Evolutionary conservation across 1,284 basidiomycete species (phyloP).

Genomic region (Taiwanofungus camphoratus): DNA sequence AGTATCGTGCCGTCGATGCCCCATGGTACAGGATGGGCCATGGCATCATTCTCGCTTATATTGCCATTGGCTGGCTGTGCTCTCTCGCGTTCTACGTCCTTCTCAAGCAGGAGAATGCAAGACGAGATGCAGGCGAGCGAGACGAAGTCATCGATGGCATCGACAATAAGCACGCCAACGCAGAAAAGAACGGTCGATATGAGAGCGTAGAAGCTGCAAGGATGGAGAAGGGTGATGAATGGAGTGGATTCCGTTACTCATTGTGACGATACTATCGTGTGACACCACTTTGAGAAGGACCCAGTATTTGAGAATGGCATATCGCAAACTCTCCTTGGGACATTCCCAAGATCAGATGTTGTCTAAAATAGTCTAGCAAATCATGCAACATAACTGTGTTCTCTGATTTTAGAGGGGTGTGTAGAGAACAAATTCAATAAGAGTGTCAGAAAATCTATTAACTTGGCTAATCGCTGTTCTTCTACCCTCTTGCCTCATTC

Average conservation of each 20-base stretch:
- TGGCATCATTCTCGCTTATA: conserved; percentile 65
- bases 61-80: conserved; percentile 54
- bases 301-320: too few species aligned
- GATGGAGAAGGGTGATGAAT: conserved; percentile 39
- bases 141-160: conserved; percentile 60
- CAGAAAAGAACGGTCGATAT: conserved; percentile 33
- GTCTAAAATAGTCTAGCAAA: too few species aligned
- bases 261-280: conserved; percentile 23
- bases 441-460: too few species aligned
- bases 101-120: conserved; percentile 55
- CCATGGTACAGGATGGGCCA: conserved; percentile 71
- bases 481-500: neutral
- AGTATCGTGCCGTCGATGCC: conserved; percentile 61
- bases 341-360: too few species aligned
- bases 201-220: conserved; percentile 34
- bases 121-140: conserved; percentile 56
- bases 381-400: too few species aligned
- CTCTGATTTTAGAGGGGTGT: too few species aligned
- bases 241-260: conserved; percentile 43
- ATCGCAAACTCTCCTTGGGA: too few species aligned
- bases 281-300: too few species aligned
- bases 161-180: conserved; percentile 23
- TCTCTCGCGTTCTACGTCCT: conserved; percentile 41
- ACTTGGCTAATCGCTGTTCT: too few species aligned
- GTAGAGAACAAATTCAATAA: too few species aligned